Base-by-base conservation (phyloP, 306 rosid genomes). In the Acacia melanoxylon region DNA sequence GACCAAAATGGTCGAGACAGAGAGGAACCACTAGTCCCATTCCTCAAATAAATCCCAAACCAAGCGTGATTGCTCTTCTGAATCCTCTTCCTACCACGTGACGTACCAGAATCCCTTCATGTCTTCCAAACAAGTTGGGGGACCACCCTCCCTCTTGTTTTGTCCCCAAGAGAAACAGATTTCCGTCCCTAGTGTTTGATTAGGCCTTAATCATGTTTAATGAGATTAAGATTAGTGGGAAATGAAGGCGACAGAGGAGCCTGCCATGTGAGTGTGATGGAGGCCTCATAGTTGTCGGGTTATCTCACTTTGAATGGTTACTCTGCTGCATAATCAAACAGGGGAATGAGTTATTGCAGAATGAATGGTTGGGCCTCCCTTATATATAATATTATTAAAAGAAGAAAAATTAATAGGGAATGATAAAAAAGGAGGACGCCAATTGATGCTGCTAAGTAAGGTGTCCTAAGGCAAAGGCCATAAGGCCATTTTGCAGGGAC, bases 61-160 rank as follows among this genome's bases (percentile, higher is more conserved):
- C 58, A 80, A 46, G 46, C 62, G 24, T 85, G 72, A 76, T 81
- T 72, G 67, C 37, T 27, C 59, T 83, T 68, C 81, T 77, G 2
- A 86, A 83, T 76, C 86, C 29, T 63, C 45, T 62, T 2, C 31
- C 17, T 6, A 35, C 68, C 31, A 15, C 74, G 83, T 78, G 83
- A 79, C 44, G 59, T 71, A 68, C 73, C 73, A 79, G 19, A 71
- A 65, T 65, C n/a, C 20, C 2, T 35, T 68, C 33, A 49, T 58
- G 8, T 52, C 59, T 52, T 52, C 59, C 59, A 5, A 52, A 17
- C 59, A 52, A 17, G 2, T 52, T 1, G 22, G 22, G 59, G 59
- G 59, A 16, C 59, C 24, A 4, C 59, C 59, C 59, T 52, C 59
- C 59, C 54, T 15, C 19, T 11, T 52, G 59, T 19, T 52, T 17